Percentiles rank a stretch among this genome's conserved stretches.
Evolutionary conservation across 208 protist species (phyloP).

Genomic region (Trypanosoma melophagium): DNA sequence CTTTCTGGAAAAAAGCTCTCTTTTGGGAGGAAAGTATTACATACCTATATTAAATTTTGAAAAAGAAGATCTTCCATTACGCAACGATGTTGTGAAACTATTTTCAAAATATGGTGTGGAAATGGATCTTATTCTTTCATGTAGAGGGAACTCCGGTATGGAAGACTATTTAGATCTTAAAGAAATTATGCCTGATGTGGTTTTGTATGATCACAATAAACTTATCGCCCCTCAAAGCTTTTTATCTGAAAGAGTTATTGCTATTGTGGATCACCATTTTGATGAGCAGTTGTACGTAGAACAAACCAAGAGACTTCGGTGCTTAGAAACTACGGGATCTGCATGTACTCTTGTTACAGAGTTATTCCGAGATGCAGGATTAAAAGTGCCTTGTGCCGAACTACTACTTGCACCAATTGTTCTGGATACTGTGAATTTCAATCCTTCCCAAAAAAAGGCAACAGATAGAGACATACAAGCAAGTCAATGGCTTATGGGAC

Average conservation of each 20-base stretch:
- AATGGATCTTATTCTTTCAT: conserved; percentile 37
- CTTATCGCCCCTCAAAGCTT: conserved; percentile 42
- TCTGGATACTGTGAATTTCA: conserved; percentile 84
- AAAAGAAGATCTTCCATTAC: conserved; percentile 65
- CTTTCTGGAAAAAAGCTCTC: conserved; percentile 40
- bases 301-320: conserved; percentile 31
- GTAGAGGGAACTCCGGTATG: conserved; percentile 20
- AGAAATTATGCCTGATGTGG: conserved; percentile 28
- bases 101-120: conserved; percentile 52
- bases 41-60: conserved; percentile 82
- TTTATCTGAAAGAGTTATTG: conserved; percentile 44
- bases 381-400: conserved; percentile 49
- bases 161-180: conserved; percentile 41
- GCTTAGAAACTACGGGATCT: conserved; percentile 61
- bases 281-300: conserved; percentile 68
- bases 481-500: conserved; percentile 46
- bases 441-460: conserved; percentile 68
- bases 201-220: conserved; percentile 88
- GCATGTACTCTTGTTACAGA: conserved; percentile 79
- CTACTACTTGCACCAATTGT: conserved; percentile 75
- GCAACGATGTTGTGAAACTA: conserved; percentile 66
- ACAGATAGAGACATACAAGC: conserved; percentile 62
- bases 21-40: conserved; percentile 36
- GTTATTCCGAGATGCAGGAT: conserved; percentile 39
- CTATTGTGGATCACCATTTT: conserved; percentile 84